phyloP scores from a whole-genome alignment of 2,329 filamentous ascomycete species.

The Fusarium keratoplasticum region DNA sequence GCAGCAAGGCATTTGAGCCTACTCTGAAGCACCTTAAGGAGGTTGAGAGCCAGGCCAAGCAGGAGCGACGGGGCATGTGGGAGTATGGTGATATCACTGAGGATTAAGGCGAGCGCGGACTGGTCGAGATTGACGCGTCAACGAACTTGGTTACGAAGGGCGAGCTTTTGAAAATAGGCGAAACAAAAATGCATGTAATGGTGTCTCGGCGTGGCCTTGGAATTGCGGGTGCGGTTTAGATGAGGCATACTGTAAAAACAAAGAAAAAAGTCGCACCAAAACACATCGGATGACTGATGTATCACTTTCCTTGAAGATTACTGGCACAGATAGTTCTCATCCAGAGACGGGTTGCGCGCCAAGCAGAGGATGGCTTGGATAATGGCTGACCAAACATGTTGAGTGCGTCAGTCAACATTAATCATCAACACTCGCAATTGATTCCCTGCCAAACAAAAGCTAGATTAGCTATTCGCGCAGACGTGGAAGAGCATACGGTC shows the following conservation, averaged over 20 bases:
- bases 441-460: background rate
- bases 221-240: conserved; percentile 15
- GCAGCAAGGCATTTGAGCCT: conserved; percentile 73
- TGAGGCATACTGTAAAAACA: conserved; percentile 9
- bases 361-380: conserved; percentile 16
- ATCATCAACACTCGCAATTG: background rate
- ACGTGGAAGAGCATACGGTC: conserved; percentile 11
- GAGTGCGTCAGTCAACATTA: conserved; percentile 12
- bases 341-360: conserved; percentile 2
- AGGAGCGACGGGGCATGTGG: conserved; percentile 88
- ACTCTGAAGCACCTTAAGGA: conserved; percentile 79
- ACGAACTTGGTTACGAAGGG: conserved; percentile 23
- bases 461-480: conserved; percentile 29
- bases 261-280: conserved; percentile 2
- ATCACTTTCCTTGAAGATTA: conserved; percentile 11
- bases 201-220: conserved; percentile 13
- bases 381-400: conserved; percentile 10
- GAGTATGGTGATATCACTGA: conserved; percentile 98
- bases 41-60: conserved; percentile 83
- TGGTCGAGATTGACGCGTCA: conserved; percentile 2
- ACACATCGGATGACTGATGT: conserved; percentile 1
- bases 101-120: conserved; percentile 66
- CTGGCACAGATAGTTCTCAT: conserved; percentile 12
- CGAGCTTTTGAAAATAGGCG: conserved; percentile 16
- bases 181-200: conserved; percentile 25